These are phyloP conservation scores for Schwanniomyces pseudopolymorphus DNA, from an alignment of 805 yeast species.

Conservation along the genomic window DNA sequence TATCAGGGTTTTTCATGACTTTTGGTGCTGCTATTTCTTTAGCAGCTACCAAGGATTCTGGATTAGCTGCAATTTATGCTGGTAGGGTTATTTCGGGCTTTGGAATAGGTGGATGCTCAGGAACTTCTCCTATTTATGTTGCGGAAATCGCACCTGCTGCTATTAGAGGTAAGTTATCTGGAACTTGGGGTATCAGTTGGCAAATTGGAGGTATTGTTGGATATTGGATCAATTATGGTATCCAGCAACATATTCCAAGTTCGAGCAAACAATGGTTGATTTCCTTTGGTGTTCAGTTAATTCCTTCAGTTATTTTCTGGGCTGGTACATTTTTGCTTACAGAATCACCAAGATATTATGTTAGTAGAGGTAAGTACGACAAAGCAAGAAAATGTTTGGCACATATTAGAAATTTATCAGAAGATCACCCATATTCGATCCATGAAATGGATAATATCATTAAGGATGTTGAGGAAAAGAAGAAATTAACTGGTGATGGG, in stretches of 20 bases:
- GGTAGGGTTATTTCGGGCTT: slow-evolving; percentile 55
- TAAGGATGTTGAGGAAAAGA: slow-evolving; percentile 21
- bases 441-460: slow-evolving; percentile 34
- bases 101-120: slow-evolving; percentile 53
- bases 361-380: slow-evolving; percentile 32
- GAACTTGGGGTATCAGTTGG: slow-evolving; percentile 50
- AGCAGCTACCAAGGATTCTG: slow-evolving; percentile 26
- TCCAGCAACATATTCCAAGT: slow-evolving; percentile 31
- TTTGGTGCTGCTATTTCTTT: slow-evolving; percentile 46
- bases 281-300: slow-evolving; percentile 46
- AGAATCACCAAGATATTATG: slow-evolving; percentile 48
- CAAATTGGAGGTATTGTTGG: slow-evolving; percentile 49
- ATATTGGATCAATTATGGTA: slow-evolving; percentile 52
- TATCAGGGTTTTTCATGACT: slow-evolving; percentile 40
- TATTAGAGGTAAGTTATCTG: slow-evolving; percentile 46
- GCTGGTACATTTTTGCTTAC: slow-evolving; percentile 38
- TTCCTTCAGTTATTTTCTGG: slow-evolving; percentile 46
- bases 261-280: slow-evolving; percentile 44
- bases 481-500: slow-evolving; percentile 34
- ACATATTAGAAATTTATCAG: slow-evolving; percentile 30
- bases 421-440: slow-evolving; percentile 38
- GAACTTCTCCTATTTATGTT: slow-evolving; percentile 48
- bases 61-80: slow-evolving; percentile 48
- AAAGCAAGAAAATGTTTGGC: slow-evolving; percentile 19
- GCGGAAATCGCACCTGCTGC: slow-evolving; percentile 46